These are phyloP conservation scores for Dendrothele bispora DNA, from an alignment of 768 basidiomycete species.

Conservation along the genomic window DNA sequence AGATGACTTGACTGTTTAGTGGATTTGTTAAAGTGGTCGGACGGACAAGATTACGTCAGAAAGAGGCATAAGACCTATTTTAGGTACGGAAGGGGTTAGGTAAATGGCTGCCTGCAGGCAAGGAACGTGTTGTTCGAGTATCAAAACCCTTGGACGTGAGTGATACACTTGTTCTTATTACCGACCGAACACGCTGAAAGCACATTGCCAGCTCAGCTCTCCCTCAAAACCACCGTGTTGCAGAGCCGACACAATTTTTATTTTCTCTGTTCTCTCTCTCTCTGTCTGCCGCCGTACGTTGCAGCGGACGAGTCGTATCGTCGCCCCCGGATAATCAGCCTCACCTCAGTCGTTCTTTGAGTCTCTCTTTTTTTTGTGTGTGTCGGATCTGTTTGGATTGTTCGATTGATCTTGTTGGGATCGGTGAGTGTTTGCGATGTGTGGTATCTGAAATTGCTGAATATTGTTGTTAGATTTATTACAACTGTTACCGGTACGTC, in stretches of 20 bases:
- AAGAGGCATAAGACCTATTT: slow-evolving; percentile 32
- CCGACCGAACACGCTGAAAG: slow-evolving; percentile 50
- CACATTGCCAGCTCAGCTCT: slow-evolving; percentile 43
- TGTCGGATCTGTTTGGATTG: slow-evolving; percentile 15
- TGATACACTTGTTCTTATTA: slow-evolving; percentile 33
- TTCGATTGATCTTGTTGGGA: slow-evolving; percentile 6
- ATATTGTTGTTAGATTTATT: too few species aligned
- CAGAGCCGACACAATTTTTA: slow-evolving; percentile 45
- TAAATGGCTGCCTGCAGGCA: slow-evolving; percentile 72
- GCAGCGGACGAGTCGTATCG: slow-evolving; percentile 8
- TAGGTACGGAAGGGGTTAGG: slow-evolving; percentile 37
- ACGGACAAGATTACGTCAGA: slow-evolving; percentile 40
- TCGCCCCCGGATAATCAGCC: slow-evolving; percentile 17
- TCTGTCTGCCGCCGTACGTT: slow-evolving; percentile 13
- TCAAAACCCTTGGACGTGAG: slow-evolving; percentile 51
- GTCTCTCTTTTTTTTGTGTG: slow-evolving; percentile 13
- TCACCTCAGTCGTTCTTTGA: slow-evolving; percentile 2
- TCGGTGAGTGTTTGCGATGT: slow-evolving; percentile 1
- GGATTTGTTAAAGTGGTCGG: slow-evolving; percentile 16
- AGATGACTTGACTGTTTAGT: background rate
- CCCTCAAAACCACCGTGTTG: slow-evolving; percentile 53
- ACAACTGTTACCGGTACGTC: too few species aligned
- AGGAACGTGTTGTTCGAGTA: slow-evolving; percentile 65
- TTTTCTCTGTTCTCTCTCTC: slow-evolving; percentile 22
- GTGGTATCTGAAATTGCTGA: too few species aligned